Evolutionary conservation across 2,329 filamentous ascomycete genomes (phyloP).

Genomic region (Penicillium sp.): DNA sequence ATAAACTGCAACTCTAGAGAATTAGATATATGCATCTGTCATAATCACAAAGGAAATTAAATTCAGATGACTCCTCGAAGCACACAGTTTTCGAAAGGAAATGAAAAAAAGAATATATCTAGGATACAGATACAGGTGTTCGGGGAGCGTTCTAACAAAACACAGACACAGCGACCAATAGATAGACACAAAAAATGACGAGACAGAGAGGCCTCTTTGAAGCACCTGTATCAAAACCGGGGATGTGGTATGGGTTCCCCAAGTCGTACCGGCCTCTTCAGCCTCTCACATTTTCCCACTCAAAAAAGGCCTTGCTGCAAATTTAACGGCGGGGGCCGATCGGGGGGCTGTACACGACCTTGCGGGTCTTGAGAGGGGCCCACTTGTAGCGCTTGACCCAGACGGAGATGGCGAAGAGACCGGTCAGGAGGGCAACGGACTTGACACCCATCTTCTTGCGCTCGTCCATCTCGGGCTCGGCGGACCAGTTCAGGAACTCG

Average conservation of each 20-base stretch:
- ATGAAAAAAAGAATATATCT: constrained; percentile 41
- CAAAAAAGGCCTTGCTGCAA: constrained; percentile 29
- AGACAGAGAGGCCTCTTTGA: constrained; percentile 25
- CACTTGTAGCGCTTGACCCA: constrained; percentile 99
- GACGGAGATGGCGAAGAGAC: constrained; percentile 81
- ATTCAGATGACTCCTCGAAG: constrained; percentile 39
- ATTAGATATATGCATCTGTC: neutral
- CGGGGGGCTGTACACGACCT: constrained; percentile 84
- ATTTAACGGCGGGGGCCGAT: constrained; percentile 39
- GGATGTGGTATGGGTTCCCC: constrained; percentile 29
- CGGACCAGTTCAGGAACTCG: constrained; percentile 99
- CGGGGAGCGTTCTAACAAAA: constrained; percentile 43
- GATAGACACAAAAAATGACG: constrained; percentile 31
- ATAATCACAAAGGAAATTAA: constrained; percentile 41
- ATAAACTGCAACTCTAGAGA: neutral
- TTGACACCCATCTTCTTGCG: constrained; percentile 99
- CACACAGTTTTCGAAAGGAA: constrained; percentile 40
- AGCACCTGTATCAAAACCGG: constrained; percentile 24
- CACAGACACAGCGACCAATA: constrained; percentile 32
- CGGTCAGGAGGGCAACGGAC: constrained; percentile 76
- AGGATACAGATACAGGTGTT: constrained; percentile 46
- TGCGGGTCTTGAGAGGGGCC: constrained; percentile 91
- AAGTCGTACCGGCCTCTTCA: constrained; percentile 26
- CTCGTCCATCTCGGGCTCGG: constrained; percentile 98
- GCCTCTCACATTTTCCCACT: constrained; percentile 33